phyloP scores from a whole-genome alignment of 345 rosid species.

The Citrus trifoliata region DNA sequence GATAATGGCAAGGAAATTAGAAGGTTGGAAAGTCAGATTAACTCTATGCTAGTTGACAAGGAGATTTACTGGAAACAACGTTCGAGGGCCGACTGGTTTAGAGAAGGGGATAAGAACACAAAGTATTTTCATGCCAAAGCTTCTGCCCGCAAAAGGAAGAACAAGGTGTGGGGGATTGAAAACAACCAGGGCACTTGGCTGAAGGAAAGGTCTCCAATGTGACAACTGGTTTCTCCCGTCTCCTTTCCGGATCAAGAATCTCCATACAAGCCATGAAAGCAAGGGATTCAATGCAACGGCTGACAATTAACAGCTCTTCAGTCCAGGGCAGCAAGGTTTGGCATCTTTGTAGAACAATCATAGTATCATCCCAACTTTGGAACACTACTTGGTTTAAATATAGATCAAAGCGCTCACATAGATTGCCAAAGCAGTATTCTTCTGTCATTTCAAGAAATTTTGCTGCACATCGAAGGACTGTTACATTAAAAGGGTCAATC shows the following conservation, averaged over 20 bases:
- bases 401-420: conserved; percentile 66
- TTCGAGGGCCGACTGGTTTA: no score
- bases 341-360: conserved; percentile 64
- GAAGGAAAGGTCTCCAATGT: no score
- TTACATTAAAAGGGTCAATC: conserved; percentile 68
- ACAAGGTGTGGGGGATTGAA: no score
- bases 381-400: conserved; percentile 78
- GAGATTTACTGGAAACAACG: no score
- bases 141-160: no score
- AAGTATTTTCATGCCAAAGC: no score
- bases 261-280: conserved; percentile 91
- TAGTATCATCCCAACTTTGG: conserved; percentile 76
- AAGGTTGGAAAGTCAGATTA: no score
- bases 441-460: conserved; percentile 77
- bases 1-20: no score
- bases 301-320: conserved; percentile 62
- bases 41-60: no score
- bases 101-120: no score
- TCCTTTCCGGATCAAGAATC: conserved; percentile 82
- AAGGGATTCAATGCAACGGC: conserved; percentile 76
- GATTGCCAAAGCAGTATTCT: conserved; percentile 50
- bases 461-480: conserved; percentile 70
- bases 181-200: no score
- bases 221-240: conserved; percentile 52
- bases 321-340: conserved; percentile 52